These are phyloP conservation scores for Plasmodium adleri DNA, from an alignment of 169 alveolate genomes.

Conservation along the genomic window DNA sequence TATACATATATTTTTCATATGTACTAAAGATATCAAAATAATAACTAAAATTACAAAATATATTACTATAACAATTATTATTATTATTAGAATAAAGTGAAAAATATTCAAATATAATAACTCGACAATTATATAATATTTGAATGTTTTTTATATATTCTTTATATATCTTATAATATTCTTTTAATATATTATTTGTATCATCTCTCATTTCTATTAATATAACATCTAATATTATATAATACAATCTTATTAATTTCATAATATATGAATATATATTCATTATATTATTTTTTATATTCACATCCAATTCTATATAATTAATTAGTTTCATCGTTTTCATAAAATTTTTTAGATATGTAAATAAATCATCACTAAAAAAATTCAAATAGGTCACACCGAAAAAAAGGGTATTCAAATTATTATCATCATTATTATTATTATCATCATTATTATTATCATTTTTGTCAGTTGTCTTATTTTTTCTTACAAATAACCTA, in stretches of 20 bases:
- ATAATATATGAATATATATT: conserved; percentile 58
- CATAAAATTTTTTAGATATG: conserved; percentile 23
- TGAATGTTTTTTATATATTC: conserved; percentile 31
- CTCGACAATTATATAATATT: conserved; percentile 60
- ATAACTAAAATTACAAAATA: conserved; percentile 58
- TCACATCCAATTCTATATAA: conserved; percentile 61
- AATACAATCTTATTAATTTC: conserved; percentile 52
- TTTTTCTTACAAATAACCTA: background rate
- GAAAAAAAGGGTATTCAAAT: too few species aligned
- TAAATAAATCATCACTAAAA: conserved; percentile 32
- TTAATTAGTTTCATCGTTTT: conserved; percentile 74
- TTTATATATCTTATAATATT: conserved; percentile 47
- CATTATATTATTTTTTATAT: conserved; percentile 33
- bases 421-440: background rate
- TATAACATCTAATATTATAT: conserved; percentile 46
- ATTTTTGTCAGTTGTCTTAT: background rate
- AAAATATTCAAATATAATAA: conserved; percentile 54
- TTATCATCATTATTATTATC: conserved; percentile 47
- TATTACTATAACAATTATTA: conserved; percentile 67
- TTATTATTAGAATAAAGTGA: conserved; percentile 21
- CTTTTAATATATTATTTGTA: conserved; percentile 19
- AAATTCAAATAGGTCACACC: conserved; percentile 18
- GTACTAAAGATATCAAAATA: conserved; percentile 55
- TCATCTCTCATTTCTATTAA: conserved; percentile 25
- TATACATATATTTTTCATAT: conserved; percentile 71